Evolutionary conservation across 495 filamentous ascomycete species (phyloP).

Genomic region (Xylaria sp.): DNA sequence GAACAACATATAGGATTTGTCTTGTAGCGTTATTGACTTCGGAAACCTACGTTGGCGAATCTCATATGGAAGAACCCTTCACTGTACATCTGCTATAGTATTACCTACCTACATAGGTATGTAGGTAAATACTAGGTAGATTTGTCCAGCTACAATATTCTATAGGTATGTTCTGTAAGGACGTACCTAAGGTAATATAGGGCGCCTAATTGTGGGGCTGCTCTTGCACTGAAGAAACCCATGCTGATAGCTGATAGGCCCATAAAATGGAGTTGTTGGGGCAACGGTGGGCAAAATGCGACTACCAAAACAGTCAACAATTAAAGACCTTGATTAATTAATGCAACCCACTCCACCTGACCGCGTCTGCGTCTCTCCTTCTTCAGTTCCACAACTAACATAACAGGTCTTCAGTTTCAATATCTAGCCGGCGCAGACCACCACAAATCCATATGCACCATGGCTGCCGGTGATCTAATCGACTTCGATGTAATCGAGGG

Average conservation of each 20-base stretch:
- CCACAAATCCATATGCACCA: constrained; percentile 36
- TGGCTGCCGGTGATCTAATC: constrained; percentile 64
- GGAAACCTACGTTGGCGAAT: too few relatives aligned
- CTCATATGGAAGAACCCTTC: too few relatives aligned
- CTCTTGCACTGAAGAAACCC: not conserved
- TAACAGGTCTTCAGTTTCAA: constrained; percentile 24
- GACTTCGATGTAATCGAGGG: constrained; percentile 95
- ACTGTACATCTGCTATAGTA: too few relatives aligned
- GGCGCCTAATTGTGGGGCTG: too few relatives aligned
- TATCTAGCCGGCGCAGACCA: constrained; percentile 25
- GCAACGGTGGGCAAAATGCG: constrained; percentile 27
- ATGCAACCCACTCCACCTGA: constrained; percentile 27
- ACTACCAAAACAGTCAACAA: constrained; percentile 44
- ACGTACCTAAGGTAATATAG: too few relatives aligned
- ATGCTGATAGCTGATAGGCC: constrained; percentile 3
- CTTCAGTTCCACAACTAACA: constrained; percentile 12
- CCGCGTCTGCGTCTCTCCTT: not conserved
- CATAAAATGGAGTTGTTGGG: constrained; percentile 35
- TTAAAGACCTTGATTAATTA: constrained; percentile 21
- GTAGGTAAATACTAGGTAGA: too few relatives aligned
- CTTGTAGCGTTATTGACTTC: too few relatives aligned
- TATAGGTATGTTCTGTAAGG: too few relatives aligned
- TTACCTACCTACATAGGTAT: too few relatives aligned
- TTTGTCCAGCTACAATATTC: too few relatives aligned
- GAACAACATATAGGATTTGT: too few relatives aligned